phyloP scores from a whole-genome alignment of 2,329 filamentous ascomycete species.

The Botryotinia globosa region DNA sequence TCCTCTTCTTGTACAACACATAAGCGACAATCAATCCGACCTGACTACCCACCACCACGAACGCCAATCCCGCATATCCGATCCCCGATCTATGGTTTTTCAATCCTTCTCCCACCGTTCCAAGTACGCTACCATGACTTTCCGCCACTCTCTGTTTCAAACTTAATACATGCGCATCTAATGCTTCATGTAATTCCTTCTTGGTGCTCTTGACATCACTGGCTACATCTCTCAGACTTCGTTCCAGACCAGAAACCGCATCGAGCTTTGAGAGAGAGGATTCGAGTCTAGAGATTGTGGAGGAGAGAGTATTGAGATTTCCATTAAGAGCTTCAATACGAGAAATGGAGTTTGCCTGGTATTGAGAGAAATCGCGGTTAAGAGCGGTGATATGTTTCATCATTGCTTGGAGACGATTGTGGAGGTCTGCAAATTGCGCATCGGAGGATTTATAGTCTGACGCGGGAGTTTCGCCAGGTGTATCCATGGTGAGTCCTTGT shows the following conservation, averaged over 20 bases:
- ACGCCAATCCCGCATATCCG: constrained; percentile 20
- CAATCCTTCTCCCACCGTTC: constrained; percentile 22
- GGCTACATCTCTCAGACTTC: constrained; percentile 53
- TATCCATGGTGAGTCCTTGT: constrained; percentile 33
- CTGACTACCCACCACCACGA: constrained; percentile 35
- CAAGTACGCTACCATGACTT: constrained; percentile 28
- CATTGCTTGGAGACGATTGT: constrained; percentile 75
- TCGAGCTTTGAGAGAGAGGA: constrained; percentile 43
- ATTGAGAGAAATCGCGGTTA: constrained; percentile 53
- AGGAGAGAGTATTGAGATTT: constrained; percentile 18
- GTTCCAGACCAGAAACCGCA: constrained; percentile 46
- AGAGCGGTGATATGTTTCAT: constrained; percentile 66
- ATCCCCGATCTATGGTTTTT: constrained; percentile 13
- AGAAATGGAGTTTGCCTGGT: constrained; percentile 52
- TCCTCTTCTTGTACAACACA: constrained; percentile 37
- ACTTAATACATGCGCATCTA: constrained; percentile 30
- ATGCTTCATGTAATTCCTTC: constrained; percentile 43
- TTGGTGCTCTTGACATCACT: constrained; percentile 58
- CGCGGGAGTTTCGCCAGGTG: constrained; percentile 42
- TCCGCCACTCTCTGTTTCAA: constrained; percentile 30
- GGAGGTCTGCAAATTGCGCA: constrained; percentile 77
- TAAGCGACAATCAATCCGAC: constrained; percentile 31
- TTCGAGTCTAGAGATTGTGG: constrained; percentile 25
- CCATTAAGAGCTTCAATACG: constrained; percentile 25
- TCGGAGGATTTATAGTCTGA: constrained; percentile 45